phyloP scores from a whole-genome alignment of 2,329 filamentous ascomycete genomes.

The Thermoascus crustaceus region DNA sequence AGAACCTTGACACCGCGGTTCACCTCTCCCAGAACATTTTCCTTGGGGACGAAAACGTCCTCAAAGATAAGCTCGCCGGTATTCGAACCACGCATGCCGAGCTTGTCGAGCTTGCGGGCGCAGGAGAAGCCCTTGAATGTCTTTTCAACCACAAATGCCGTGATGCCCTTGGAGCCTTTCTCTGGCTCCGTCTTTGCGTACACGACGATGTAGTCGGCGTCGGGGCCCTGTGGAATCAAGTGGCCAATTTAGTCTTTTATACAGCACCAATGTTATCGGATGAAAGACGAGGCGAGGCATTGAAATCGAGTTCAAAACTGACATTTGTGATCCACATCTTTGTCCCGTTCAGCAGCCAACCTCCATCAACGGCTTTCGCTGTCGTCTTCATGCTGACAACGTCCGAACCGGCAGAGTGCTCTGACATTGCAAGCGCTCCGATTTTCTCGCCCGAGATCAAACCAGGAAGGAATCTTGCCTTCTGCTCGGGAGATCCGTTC shows the following conservation, averaged over 20 bases:
- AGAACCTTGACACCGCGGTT: conserved; percentile 81
- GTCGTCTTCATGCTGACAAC: conserved; percentile 92
- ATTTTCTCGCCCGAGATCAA: conserved; percentile 73
- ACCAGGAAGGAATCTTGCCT: conserved; percentile 68
- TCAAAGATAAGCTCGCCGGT: conserved; percentile 92
- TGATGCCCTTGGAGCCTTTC: conserved; percentile 80
- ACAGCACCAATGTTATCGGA: too few relatives aligned
- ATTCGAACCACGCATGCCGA: conserved; percentile 95
- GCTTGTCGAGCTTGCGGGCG: conserved; percentile 87
- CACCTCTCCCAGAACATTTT: conserved; percentile 70
- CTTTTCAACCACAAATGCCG: conserved; percentile 79
- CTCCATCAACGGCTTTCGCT: conserved; percentile 72
- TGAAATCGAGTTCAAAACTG: conserved; percentile 14
- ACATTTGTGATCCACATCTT: conserved; percentile 99
- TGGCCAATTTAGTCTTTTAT: too few relatives aligned
- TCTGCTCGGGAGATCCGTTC: conserved; percentile 74
- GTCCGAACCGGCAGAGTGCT: conserved; percentile 83
- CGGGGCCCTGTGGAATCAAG: conserved; percentile 58
- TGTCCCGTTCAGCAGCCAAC: conserved; percentile 75
- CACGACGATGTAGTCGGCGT: conserved; percentile 88
- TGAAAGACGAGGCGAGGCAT: too few relatives aligned
- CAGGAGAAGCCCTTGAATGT: conserved; percentile 68
- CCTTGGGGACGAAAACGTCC: conserved; percentile 75
- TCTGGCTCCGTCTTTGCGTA: conserved; percentile 89
- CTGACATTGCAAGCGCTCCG: conserved; percentile 89